Evolutionary conservation across 2,329 filamentous ascomycete species (phyloP).

Genomic region (Didymella lethalis): DNA sequence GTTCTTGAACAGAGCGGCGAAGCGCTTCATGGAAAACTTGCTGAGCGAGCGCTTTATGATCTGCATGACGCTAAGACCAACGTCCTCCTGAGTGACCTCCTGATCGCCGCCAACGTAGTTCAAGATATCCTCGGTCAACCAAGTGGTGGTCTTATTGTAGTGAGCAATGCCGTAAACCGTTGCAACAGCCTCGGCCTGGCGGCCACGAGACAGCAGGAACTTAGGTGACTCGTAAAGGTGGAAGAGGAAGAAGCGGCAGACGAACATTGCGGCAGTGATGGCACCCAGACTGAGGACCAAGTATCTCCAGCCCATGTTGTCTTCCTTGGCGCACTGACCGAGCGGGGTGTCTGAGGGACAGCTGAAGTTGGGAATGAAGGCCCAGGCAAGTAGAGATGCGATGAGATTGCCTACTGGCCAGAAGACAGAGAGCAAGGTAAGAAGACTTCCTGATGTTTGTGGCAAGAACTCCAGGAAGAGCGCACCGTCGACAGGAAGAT

Average conservation of each 20-base stretch:
- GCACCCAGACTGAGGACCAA: conserved; percentile 75
- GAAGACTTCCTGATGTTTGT: conserved; percentile 72
- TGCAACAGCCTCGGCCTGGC: conserved; percentile 79
- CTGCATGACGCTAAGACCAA: conserved; percentile 53
- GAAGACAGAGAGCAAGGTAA: conserved; percentile 84
- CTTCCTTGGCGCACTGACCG: conserved; percentile 56
- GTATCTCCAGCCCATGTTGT: conserved; percentile 78
- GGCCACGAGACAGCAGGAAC: conserved; percentile 77
- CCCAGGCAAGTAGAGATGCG: conserved; percentile 72
- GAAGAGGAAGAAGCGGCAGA: conserved; percentile 80
- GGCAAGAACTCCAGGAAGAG: conserved; percentile 86
- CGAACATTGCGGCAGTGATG: conserved; percentile 78
- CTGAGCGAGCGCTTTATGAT: conserved; percentile 67
- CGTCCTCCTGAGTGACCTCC: conserved; percentile 48
- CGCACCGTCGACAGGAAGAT: conserved; percentile 79
- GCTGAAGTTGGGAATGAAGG: conserved; percentile 73
- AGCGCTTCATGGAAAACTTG: conserved; percentile 71
- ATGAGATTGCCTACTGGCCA: conserved; percentile 85
- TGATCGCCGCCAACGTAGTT: conserved; percentile 61
- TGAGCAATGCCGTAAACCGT: conserved; percentile 80
- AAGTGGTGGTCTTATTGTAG: conserved; percentile 64
- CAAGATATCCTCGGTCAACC: conserved; percentile 73
- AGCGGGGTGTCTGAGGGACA: conserved; percentile 42
- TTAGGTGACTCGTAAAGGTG: conserved; percentile 86
- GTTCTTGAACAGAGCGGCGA: conserved; percentile 68